Conservation (phyloP, 164 flowering plant genomes). For the Vitis cinerea region DNA sequence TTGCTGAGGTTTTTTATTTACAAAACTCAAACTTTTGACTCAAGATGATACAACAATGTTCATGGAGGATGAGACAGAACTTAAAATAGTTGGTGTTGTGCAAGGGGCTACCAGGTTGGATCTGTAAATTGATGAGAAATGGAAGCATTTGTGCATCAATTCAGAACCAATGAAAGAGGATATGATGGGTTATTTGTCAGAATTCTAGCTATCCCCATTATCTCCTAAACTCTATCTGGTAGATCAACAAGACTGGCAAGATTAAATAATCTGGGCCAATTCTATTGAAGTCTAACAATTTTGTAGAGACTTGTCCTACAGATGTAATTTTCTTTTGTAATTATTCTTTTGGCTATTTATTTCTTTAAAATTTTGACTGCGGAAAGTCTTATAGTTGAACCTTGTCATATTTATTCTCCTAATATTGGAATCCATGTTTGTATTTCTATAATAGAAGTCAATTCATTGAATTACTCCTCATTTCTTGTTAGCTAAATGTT, state of each 20-base stretch:
- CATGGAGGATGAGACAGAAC: constrained; percentile 29
- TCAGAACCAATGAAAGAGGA: constrained; percentile 68
- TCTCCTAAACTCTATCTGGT: constrained; percentile 59
- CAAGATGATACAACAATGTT: constrained; percentile 23
- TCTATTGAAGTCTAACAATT: constrained; percentile 40
- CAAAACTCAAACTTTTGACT: constrained; percentile 19
- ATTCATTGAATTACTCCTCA: too few relatives aligned
- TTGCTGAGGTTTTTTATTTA: constrained; percentile 26
- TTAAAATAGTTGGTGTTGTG: constrained; percentile 25
- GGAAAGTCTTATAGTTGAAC: too few relatives aligned
- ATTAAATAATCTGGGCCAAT: constrained; percentile 71
- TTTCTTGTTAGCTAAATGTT: too few relatives aligned
- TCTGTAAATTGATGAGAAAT: constrained; percentile 20
- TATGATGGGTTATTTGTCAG: constrained; percentile 21
- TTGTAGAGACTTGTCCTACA: constrained; percentile 30
- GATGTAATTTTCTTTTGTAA: too few relatives aligned
- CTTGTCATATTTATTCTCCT: too few relatives aligned
- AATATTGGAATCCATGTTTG: too few relatives aligned
- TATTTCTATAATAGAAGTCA: too few relatives aligned
- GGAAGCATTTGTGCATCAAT: constrained; percentile 46
- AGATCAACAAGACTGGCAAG: constrained; percentile 92
- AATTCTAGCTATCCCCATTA: constrained; percentile 28
- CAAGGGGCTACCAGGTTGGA: constrained; percentile 21
- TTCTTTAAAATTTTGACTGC: too few relatives aligned
- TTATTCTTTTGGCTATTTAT: too few relatives aligned